Evolutionary conservation across 2,329 filamentous ascomycete species (phyloP), one percentile per base, ranked within the genome.

Genomic region (Diatrype stigma): DNA sequence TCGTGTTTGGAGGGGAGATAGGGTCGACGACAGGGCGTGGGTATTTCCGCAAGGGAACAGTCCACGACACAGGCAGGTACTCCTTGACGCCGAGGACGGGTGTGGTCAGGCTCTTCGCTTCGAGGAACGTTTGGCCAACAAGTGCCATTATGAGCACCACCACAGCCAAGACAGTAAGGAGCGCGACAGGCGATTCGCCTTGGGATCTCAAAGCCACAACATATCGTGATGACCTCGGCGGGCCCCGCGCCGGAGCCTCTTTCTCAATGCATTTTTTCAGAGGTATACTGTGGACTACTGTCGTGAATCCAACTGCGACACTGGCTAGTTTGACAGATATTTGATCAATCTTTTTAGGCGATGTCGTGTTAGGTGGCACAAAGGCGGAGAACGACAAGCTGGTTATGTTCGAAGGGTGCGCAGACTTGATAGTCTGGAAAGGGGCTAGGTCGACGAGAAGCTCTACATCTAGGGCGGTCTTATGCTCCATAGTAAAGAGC

Each of bases 261-360:
- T 67, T 67, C 57, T 74, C 69, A 46, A 71, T 53, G 38, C 71
- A 60, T 53, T 71, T 74, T 56, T 72, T 74, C 45, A 96, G 78
- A 0, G 89, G 85, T 55, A 96, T 84, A 37, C 83, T 87, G 68
- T 96, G 89, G 23, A 96, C 85, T 28, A 87, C 83, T 38, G 91
- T 82, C 0, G 85, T 89, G 66, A 91, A 92, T 53, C 84, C 86
- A 60, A 95, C 84, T 46, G 87, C 90, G 38, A 90, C 87, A 45
- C 88, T 92, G 28, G 89, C 91, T 3, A 96, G 80, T 60, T 89
- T 89, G 59, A 95, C 73, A 62, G 82, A 82, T 60, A 85, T 79
- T 16, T 81, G 75, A 35, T 71, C 72, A 49, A 72, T 67, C 60
- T 74, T 65, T 3, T 70, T 73, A 30, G 26, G 10, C 26, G 26